Conservation (phyloP, 352 stramenopile species). For the Pythium chondricola region DNA sequence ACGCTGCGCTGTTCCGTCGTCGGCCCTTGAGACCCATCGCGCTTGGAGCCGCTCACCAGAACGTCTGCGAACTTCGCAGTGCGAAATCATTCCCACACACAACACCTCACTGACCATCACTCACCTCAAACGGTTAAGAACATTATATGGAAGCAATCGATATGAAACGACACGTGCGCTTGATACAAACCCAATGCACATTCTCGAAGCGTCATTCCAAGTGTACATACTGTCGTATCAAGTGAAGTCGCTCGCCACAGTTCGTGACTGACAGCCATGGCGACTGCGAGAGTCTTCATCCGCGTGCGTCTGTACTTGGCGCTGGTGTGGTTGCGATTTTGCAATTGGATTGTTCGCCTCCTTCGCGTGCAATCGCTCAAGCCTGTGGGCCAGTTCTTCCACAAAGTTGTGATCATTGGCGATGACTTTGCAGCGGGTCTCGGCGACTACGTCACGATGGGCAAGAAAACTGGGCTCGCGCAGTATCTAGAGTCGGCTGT, state of each 20-base stretch:
- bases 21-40: slow-evolving; percentile 57
- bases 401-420: slow-evolving; percentile 81
- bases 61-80: background rate
- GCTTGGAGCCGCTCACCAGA: background rate
- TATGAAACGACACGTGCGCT: background rate
- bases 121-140: background rate
- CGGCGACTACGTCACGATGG: slow-evolving; percentile 71
- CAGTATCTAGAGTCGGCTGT: slow-evolving; percentile 49
- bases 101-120: slow-evolving; percentile 15
- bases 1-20: slow-evolving; percentile 25
- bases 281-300: slow-evolving; percentile 20
- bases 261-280: too few species aligned
- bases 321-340: slow-evolving; percentile 68
- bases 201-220: slow-evolving; percentile 32
- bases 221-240: too few species aligned
- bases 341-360: slow-evolving; percentile 38
- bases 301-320: slow-evolving; percentile 44
- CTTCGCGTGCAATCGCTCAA: slow-evolving; percentile 41
- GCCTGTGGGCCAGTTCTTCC: slow-evolving; percentile 55
- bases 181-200: background rate
- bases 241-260: too few species aligned
- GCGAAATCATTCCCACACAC: background rate
- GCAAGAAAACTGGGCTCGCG: slow-evolving; percentile 36
- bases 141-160: too few species aligned
- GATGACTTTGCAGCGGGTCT: slow-evolving; percentile 79